Evolutionary conservation across 179 eudicot species (phyloP).

Genomic region (Corrigiola litoralis): DNA sequence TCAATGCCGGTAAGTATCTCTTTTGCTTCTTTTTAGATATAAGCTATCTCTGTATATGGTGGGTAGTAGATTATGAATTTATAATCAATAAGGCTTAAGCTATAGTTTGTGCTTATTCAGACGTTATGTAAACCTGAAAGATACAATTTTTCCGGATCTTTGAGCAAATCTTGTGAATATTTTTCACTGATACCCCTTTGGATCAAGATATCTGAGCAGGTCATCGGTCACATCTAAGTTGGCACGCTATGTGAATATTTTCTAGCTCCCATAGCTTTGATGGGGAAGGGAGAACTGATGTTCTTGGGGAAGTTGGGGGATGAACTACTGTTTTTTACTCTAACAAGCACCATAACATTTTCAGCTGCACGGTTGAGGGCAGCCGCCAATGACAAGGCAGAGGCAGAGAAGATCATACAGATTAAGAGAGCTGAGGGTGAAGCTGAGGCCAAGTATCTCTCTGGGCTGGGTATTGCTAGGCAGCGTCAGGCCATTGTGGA

Average conservation of each 20-base stretch:
- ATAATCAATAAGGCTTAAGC: too few relatives aligned
- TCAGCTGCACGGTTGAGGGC: conserved; percentile 17
- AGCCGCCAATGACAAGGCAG: conserved; percentile 16
- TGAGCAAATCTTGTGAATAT: too few relatives aligned
- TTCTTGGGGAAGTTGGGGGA: not conserved
- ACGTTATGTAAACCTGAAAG: too few relatives aligned
- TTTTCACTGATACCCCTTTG: too few relatives aligned
- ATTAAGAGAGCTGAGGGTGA: conserved; percentile 11
- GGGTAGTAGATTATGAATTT: not conserved
- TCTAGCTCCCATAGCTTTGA: too few relatives aligned
- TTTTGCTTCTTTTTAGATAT: not conserved
- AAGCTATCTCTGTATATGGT: not conserved
- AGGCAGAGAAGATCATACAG: conserved; percentile 13
- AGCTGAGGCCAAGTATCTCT: conserved; percentile 15
- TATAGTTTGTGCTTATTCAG: too few relatives aligned
- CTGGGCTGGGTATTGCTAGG: conserved; percentile 17
- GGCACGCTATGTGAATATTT: too few relatives aligned
- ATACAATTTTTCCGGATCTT: too few relatives aligned
- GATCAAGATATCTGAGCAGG: too few relatives aligned
- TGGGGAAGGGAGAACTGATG: too few relatives aligned
- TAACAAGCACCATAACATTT: too few relatives aligned
- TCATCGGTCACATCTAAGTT: too few relatives aligned
- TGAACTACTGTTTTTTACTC: not conserved
- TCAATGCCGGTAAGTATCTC: conserved; percentile 25
- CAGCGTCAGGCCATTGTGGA: conserved; percentile 14